These are phyloP conservation scores for Juncus inflexus DNA, from an alignment of 176 grass and related monocot genomes.

Conservation along the genomic window DNA sequence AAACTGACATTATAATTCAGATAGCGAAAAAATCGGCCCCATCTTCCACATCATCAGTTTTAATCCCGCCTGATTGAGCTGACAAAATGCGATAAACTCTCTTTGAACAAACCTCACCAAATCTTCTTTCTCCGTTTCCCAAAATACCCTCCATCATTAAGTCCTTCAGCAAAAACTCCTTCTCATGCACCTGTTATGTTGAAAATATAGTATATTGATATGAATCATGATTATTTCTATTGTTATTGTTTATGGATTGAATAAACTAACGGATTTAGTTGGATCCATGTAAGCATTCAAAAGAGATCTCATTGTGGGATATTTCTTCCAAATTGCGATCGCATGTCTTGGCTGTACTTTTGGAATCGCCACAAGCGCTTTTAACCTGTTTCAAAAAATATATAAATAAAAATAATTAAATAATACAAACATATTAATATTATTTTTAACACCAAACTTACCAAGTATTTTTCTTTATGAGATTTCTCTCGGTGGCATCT, in stretches of 20 bases:
- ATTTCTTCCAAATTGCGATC: conserved; percentile 71
- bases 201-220: not conserved
- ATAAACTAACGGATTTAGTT: conserved; percentile 57
- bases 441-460: conserved; percentile 27
- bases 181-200: conserved; percentile 53
- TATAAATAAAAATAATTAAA: conserved; percentile 14
- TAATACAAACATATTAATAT: not conserved
- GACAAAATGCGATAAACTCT: conserved; percentile 67
- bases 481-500: conserved; percentile 53
- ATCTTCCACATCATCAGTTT: conserved; percentile 45
- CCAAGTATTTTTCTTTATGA: conserved; percentile 70
- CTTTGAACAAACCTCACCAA: conserved; percentile 64
- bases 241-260: too few relatives aligned
- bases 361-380: conserved; percentile 77
- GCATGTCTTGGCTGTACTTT: conserved; percentile 53
- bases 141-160: conserved; percentile 41
- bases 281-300: conserved; percentile 85
- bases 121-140: conserved; percentile 44
- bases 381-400: conserved; percentile 47
- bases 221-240: too few relatives aligned
- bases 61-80: conserved; percentile 46
- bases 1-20: not conserved
- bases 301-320: conserved; percentile 70
- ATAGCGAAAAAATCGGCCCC: conserved; percentile 35
- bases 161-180: conserved; percentile 69